A percentile compares a stretch with the other conserved stretches of the same genome.
These are phyloP conservation scores for Incumbomyces delicatus DNA, from an alignment of 2,329 filamentous ascomycete genomes.

Conservation along the genomic window DNA sequence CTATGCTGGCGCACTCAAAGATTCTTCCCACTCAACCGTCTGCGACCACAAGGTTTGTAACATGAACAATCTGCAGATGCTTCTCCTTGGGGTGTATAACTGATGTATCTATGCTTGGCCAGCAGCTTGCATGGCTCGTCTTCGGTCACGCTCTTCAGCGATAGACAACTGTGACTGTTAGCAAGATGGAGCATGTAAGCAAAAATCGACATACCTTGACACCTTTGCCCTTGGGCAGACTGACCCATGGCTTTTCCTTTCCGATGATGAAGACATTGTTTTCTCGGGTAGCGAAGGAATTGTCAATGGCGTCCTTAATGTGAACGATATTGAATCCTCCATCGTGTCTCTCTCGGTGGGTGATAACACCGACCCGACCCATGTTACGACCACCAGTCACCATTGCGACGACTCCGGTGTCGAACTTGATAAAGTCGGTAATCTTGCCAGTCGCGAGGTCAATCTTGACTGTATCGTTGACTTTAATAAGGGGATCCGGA, in stretches of 20 bases:
- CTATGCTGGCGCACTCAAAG: too few species aligned
- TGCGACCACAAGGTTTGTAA: too few species aligned
- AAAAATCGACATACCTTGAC: conserved; percentile 57
- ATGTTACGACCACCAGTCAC: conserved; percentile 99
- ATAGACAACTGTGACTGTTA: conserved; percentile 65
- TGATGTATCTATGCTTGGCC: conserved; percentile 3
- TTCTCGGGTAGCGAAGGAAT: conserved; percentile 98
- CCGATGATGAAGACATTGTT: conserved; percentile 99
- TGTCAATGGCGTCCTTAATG: conserved; percentile 99
- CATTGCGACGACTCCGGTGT: conserved; percentile 97
- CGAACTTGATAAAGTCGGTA: conserved; percentile 95
- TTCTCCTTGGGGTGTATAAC: too few species aligned
- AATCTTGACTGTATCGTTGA: conserved; percentile 99
- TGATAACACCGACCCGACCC: conserved; percentile 99
- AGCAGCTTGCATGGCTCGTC: conserved; percentile 53
- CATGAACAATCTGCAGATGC: too few species aligned
- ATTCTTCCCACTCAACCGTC: too few species aligned
- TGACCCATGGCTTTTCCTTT: conserved; percentile 98
- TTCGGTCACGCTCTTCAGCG: conserved; percentile 97
- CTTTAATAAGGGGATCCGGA: conserved; percentile 96
- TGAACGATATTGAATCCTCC: conserved; percentile 99
- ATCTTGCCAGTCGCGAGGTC: conserved; percentile 96
- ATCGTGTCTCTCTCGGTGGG: conserved; percentile 99
- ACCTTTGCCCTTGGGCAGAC: conserved; percentile 99
- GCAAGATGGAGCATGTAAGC: background rate